Evolutionary conservation across 257 asterid genomes (phyloP), one percentile per base, ranked within the genome.

Genomic region (Ocimum tenuiflorum): DNA sequence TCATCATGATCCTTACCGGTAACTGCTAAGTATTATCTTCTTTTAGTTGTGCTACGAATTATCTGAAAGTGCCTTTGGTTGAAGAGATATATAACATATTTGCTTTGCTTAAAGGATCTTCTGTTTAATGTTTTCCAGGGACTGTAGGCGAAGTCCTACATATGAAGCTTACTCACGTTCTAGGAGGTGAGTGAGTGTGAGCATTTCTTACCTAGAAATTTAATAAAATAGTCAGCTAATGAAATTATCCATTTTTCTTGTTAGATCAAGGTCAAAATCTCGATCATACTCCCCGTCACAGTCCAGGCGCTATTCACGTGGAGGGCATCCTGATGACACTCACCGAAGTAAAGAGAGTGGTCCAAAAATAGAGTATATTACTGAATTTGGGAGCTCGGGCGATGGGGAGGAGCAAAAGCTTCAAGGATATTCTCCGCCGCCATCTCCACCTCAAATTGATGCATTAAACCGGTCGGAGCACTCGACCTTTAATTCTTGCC

Each of bases 381-480:
- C 97, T 75, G 99, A 94, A 82, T 94, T 90, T 85, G 99, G 99
- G 57, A 86, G 88, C 60, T 73, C 96, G 4, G 85, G 76, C 31
- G 81, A 83, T 42, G 87, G 67, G 65, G 84, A 84, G 67, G 94
- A 76, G 74, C 91, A 83, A 68, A 86, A 82, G 85, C 65, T 83
- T 60, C 86, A 75, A 85, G 96, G 99, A 86, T 90, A 79, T 82
- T 82, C 99, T 77, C 97, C 99, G 41, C 96, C 96, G 68, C 75
- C 83, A 65, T 86, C 95, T 79, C 89, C 85, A 54, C 66, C 95
- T 63, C 88, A 68, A 72, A 79, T 81, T 81, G 91, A 82, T 73
- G 74, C 88, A 67, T 75, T 78, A 71, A 94, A 74, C 83, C 97
- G 97, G 99, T 94, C 95, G 99, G 99, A 94, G 97, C 88, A 84